Conservation (phyloP, 805 yeast genomes). For the Metschnikowia koreensis region DNA sequence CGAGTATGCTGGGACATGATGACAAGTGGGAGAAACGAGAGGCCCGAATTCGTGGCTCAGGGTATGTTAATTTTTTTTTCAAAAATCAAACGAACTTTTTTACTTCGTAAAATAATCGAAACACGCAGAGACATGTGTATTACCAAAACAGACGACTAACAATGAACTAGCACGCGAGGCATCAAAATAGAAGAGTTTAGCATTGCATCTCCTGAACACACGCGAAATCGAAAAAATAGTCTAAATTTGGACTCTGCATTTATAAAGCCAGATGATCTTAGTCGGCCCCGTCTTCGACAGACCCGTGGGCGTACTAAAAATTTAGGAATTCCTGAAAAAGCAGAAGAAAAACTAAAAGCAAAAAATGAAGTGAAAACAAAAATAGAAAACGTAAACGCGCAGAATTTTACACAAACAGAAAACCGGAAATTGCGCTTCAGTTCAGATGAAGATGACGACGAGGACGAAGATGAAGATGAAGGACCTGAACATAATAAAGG, state of each 20-base stretch:
- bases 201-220: conserved; percentile 14
- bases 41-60: conserved; percentile 41
- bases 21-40: conserved; percentile 24
- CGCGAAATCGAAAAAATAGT: conserved; percentile 1
- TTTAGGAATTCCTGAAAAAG: not conserved
- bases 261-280: conserved; percentile 21
- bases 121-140: too few relatives aligned
- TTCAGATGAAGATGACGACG: conserved; percentile 18
- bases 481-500: not conserved
- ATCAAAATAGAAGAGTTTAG: conserved; percentile 19
- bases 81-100: too few relatives aligned
- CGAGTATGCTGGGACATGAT: conserved; percentile 6
- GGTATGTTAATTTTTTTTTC: conserved; percentile 28
- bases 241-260: conserved; percentile 27
- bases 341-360: not conserved
- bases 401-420: not conserved
- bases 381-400: too few relatives aligned
- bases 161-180: conserved; percentile 15
- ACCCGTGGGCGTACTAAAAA: not conserved
- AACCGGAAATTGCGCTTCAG: conserved; percentile 12
- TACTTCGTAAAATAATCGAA: conserved; percentile 4
- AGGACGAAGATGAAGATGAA: conserved; percentile 3
- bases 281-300: conserved; percentile 18
- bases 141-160: conserved; percentile 14
- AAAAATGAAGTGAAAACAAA: too few relatives aligned